Evolutionary conservation across 768 basidiomycete species (phyloP), one percentile per base, ranked within the genome.

Genomic region (Crassisporium funariophilum): DNA sequence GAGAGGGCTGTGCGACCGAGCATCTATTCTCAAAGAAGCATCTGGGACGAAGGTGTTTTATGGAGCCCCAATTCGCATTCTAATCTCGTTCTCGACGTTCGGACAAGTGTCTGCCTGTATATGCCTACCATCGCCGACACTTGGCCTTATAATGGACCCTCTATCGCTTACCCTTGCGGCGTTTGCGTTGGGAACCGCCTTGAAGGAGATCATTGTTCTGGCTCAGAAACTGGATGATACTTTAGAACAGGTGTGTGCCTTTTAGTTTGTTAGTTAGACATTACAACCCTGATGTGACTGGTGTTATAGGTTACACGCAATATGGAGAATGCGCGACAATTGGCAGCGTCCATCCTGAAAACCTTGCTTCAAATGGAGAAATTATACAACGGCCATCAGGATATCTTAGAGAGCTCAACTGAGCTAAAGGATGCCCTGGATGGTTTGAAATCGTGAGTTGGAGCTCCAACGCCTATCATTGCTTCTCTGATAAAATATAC

Each of bases 361-460:
- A 3, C 5, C 5, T 3, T 31, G 29, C 29, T 10, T n/a, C 29
- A 5, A 23, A 20, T 53, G 4, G 44, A 53, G 36, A 38, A 37
- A n/a, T 45, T 53, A 15, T 49, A 40, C 24, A 39, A 53, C n/a
- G 35, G 41, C n/a, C 44, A 49, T 38, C 35, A 41, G 16, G 40
- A 25, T 0, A 35, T 53, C 2, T 27, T 49, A 6, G 44, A 45
- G 37, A 19, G 36, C 3, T 45, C 52, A 20, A 5, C 20, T 10
- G 52, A 49, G 5, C 36, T 45, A 40, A 49, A 46, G 35, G 21
- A 31, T 4, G 22, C 44, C 6, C 27, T 53, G 13, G 29, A 41
- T 11, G 47, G 41, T 11, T 21, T 53, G 4, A 21, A 31, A 16
- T 23, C n/a, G 52, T 53, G 33, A 42, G 47, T 45, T 10, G 10